A percentile compares a stretch with the other conserved stretches of the same genome.
Evolutionary conservation across 2,329 filamentous ascomycete genomes (phyloP).

Genomic region (Microcyclosporella mali): DNA sequence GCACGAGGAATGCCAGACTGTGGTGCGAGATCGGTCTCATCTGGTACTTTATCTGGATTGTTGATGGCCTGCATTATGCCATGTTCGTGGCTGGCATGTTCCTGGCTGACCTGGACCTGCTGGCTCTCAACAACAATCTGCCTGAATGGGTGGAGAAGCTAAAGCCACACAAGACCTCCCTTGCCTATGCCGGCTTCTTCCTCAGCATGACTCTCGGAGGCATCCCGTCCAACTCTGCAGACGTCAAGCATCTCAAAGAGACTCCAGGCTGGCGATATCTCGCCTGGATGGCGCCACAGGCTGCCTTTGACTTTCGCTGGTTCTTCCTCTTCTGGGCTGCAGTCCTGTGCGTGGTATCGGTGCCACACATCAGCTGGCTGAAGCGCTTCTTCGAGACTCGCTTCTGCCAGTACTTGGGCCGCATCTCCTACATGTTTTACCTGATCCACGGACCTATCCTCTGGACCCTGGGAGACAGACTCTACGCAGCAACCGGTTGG

Average conservation of each 20-base stretch:
- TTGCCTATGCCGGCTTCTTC: slow-evolving; percentile 50
- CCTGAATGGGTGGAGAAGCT: slow-evolving; percentile 46
- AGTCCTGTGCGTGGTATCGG: slow-evolving; percentile 49
- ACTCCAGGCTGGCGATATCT: slow-evolving; percentile 57
- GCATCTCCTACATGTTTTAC: slow-evolving; percentile 58
- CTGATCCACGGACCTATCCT: slow-evolving; percentile 59
- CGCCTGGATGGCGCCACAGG: slow-evolving; percentile 44
- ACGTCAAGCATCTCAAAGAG: slow-evolving; percentile 46
- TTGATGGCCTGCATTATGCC: slow-evolving; percentile 57
- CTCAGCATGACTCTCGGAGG: slow-evolving; percentile 55
- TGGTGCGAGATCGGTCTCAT: slow-evolving; percentile 49
- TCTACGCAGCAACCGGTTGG: slow-evolving; percentile 59
- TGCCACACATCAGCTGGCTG: slow-evolving; percentile 54
- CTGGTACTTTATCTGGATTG: slow-evolving; percentile 62
- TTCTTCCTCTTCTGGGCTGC: slow-evolving; percentile 42
- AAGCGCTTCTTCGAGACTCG: slow-evolving; percentile 53
- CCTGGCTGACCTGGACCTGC: slow-evolving; percentile 55
- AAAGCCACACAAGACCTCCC: slow-evolving; percentile 44
- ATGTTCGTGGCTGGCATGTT: slow-evolving; percentile 58
- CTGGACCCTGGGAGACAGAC: slow-evolving; percentile 53
- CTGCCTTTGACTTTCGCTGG: slow-evolving; percentile 30
- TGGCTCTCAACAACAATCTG: slow-evolving; percentile 46
- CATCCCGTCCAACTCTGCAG: slow-evolving; percentile 49
- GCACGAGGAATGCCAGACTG: slow-evolving; percentile 50
- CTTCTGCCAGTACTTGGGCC: slow-evolving; percentile 57